Percentiles rank a stretch among this genome's conserved stretches.
These are phyloP conservation scores for Nyctanthes arbortristis DNA, from an alignment of 257 asterid species.

Conservation along the genomic window DNA sequence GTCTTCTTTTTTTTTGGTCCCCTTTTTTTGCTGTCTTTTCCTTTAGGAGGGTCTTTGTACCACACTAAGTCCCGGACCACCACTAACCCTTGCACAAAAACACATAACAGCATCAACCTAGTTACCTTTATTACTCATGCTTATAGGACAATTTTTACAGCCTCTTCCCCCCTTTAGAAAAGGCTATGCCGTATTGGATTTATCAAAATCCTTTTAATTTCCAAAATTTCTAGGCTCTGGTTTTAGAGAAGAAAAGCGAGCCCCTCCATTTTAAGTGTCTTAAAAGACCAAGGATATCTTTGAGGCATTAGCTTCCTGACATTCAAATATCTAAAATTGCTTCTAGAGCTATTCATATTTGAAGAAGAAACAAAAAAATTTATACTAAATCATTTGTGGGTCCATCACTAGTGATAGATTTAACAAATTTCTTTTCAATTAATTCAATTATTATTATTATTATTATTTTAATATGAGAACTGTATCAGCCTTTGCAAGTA, in stretches of 20 bases:
- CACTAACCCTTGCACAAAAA: conserved; percentile 45
- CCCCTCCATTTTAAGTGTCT: background rate
- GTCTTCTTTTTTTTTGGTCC: conserved; percentile 15
- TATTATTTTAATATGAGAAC: too few relatives aligned
- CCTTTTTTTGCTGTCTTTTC: too few relatives aligned
- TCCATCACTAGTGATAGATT: too few relatives aligned
- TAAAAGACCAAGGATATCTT: background rate
- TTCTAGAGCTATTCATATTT: too few relatives aligned
- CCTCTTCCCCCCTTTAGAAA: conserved; percentile 29
- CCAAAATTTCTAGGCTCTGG: conserved; percentile 15
- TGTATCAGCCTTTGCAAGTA: too few relatives aligned
- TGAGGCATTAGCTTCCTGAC: too few relatives aligned
- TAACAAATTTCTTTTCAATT: too few relatives aligned
- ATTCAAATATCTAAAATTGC: too few relatives aligned
- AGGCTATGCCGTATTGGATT: conserved; percentile 37
- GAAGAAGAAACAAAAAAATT: too few relatives aligned
- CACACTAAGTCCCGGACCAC: conserved; percentile 59
- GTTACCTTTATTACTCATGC: conserved; percentile 54
- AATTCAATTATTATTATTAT: too few relatives aligned
- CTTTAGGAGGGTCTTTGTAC: conserved; percentile 28
- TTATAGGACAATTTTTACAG: conserved; percentile 27
- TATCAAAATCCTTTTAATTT: background rate
- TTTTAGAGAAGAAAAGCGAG: conserved; percentile 13
- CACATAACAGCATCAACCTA: conserved; percentile 36
- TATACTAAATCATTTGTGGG: too few relatives aligned